phyloP scores from a whole-genome alignment of 2,329 filamentous ascomycete species.

The Sarocladium oryzae region DNA sequence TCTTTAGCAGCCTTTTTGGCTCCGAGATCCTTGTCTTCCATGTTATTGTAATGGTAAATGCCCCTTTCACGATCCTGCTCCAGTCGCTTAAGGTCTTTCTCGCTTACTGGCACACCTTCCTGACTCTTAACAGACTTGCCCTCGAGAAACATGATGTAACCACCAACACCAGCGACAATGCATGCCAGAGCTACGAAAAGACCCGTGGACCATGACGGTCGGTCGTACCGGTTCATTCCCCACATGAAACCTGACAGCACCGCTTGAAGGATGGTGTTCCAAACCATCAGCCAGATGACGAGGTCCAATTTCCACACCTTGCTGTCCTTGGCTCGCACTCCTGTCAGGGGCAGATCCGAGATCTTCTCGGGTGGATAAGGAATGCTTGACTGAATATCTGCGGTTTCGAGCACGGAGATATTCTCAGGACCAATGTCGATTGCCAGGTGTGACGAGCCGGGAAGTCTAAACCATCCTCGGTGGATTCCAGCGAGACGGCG shows the following conservation, averaged over 20 bases:
- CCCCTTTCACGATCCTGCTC: slow-evolving; percentile 47
- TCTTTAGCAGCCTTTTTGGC: slow-evolving; percentile 15
- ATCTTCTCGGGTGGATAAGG: slow-evolving; percentile 59
- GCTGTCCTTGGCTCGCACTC: slow-evolving; percentile 60
- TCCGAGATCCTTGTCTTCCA: slow-evolving; percentile 29
- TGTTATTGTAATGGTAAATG: slow-evolving; percentile 46
- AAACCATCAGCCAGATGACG: slow-evolving; percentile 70
- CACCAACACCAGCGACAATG: slow-evolving; percentile 60
- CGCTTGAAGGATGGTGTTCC: slow-evolving; percentile 73
- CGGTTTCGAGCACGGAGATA: slow-evolving; percentile 33
- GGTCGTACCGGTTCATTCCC: slow-evolving; percentile 63
- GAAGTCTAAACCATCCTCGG: slow-evolving; percentile 66
- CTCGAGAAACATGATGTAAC: slow-evolving; percentile 64
- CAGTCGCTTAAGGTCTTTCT: slow-evolving; percentile 45
- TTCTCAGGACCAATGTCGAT: slow-evolving; percentile 46
- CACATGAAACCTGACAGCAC: slow-evolving; percentile 77
- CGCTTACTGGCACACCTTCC: slow-evolving; percentile 61
- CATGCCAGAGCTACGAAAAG: slow-evolving; percentile 71
- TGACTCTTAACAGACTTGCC: slow-evolving; percentile 65
- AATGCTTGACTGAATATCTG: slow-evolving; percentile 36
- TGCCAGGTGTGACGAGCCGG: slow-evolving; percentile 56
- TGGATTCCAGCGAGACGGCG: slow-evolving; percentile 69
- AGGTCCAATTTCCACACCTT: slow-evolving; percentile 70
- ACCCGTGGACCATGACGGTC: slow-evolving; percentile 76
- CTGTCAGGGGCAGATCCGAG: slow-evolving; percentile 64